These are phyloP conservation scores for Fomitopsis pulvina DNA, from an alignment of 768 basidiomycete genomes.

Conservation along the genomic window DNA sequence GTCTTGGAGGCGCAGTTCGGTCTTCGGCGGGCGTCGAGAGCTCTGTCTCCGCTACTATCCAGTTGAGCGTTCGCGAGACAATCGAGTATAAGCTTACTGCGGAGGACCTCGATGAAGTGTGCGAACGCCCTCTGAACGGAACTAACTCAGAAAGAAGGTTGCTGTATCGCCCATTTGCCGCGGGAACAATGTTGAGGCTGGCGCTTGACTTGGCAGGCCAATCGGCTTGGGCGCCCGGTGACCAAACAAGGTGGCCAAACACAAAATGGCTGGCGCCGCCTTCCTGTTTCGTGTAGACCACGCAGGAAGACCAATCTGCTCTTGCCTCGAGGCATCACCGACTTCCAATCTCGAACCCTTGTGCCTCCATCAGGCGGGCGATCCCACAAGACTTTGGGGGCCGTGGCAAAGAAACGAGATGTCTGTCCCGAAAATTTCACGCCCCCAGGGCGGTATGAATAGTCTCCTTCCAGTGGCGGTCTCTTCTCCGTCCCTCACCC, in stretches of 20 bases:
- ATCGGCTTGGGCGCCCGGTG: not conserved
- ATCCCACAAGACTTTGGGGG: not conserved
- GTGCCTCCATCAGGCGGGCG: not conserved
- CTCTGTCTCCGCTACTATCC: not conserved
- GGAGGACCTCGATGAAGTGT: not conserved
- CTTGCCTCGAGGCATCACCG: not conserved
- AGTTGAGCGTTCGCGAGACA: not conserved
- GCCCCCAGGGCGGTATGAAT: not conserved
- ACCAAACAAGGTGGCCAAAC: not conserved
- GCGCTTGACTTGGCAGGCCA: not conserved
- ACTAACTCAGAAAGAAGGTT: not conserved
- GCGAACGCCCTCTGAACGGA: not conserved
- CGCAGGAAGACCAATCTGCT: too few species aligned
- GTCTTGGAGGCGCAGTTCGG: not conserved
- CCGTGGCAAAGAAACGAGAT: not conserved
- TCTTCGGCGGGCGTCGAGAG: not conserved
- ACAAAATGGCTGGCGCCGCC: not conserved
- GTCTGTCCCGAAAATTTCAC: not conserved
- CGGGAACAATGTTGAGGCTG: not conserved
- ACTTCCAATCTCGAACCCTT: not conserved
- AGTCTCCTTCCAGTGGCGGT: not conserved
- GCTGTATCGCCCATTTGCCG: not conserved
- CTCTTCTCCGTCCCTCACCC: slow-evolving; percentile 1
- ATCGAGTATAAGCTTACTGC: not conserved
- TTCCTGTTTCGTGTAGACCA: too few species aligned